Evolutionary conservation across 176 grass and related monocot species (phyloP), one percentile per base, ranked within the genome.

Genomic region (Musa troglodytarum): DNA sequence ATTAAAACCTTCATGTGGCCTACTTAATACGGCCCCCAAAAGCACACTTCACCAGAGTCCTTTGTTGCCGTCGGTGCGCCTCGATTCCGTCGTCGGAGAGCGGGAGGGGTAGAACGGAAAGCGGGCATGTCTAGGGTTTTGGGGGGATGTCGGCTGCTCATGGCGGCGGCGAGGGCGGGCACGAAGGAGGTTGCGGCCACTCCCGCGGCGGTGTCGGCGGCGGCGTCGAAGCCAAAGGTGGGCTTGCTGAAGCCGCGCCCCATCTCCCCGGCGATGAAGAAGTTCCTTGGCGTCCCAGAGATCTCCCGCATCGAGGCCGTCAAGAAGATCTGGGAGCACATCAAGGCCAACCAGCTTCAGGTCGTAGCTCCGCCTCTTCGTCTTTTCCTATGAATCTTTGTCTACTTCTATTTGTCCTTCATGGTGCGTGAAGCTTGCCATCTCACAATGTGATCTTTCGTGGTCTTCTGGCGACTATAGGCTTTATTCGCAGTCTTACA

Each of bases 301-400:
- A 78, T 89, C 59, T 87, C 96, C 52, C 96, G 91, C 70, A 0
- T 63, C 63, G 23, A 72, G 56, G 90, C 65, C 69, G 0, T 87
- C 49, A 99, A 89, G 86, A 81, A 87, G 82, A 19, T 99, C 86
- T 99, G 96, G 96, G 81, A 64, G 13, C 79, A 99, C 78, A 88
- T 99, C 96, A 99, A 94, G 85, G 62, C 69, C 23, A 65, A 89
- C 10, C 52, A 64, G 49, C 96, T 99, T 54, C 95, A 99, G 95
- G 95, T 99, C 14, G 17, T 22, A 49, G 8, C 24, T 15, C 50
- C 13, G 23, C 51, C 10, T 55, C 7, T 56, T 12, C 25, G 8
- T 24, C 8, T 20, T 1, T 9, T 5, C 50, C n/a, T 65, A n/a
- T 20, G 13, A 26, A 68, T 14, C 0, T 29, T 13, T 17, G 8